Percentiles rank a stretch among this genome's conserved stretches.
These are phyloP conservation scores for Fusarium redolens DNA, from an alignment of 2,329 filamentous ascomycete species.

Conservation along the genomic window DNA sequence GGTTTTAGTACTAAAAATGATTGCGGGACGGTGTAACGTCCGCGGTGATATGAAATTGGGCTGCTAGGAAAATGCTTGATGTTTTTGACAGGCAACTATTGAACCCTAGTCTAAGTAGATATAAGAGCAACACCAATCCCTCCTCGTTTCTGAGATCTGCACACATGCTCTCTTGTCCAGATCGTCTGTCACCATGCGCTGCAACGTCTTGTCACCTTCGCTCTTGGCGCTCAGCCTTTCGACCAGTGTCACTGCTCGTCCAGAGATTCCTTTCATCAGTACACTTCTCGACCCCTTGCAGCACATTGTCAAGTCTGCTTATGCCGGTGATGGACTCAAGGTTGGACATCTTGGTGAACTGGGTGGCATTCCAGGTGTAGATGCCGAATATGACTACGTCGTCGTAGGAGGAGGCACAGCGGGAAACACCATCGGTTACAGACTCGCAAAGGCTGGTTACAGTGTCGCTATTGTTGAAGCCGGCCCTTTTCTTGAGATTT, in stretches of 20 bases:
- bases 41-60: neutral
- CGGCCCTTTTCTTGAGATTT: conserved; percentile 49
- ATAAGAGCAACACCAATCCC: conserved; percentile 4
- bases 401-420: conserved; percentile 55
- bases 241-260: conserved; percentile 3
- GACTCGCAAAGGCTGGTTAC: conserved; percentile 48
- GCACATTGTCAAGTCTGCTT: conserved; percentile 28
- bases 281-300: conserved; percentile 30
- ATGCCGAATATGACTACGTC: conserved; percentile 42
- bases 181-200: conserved; percentile 21
- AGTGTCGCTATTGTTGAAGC: conserved; percentile 55
- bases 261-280: conserved; percentile 32
- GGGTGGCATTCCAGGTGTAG: conserved; percentile 22
- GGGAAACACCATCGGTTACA: conserved; percentile 49
- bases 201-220: conserved; percentile 1
- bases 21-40: conserved; percentile 1
- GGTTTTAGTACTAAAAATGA: neutral
- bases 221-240: conserved; percentile 28
- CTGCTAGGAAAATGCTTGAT: neutral
- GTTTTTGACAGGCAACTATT: neutral
- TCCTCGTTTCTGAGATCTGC: neutral
- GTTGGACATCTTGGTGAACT: conserved; percentile 28
- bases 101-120: neutral
- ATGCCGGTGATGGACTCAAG: conserved; percentile 34
- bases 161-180: neutral